phyloP scores from a whole-genome alignment of 805 yeast genomes.

The Nakazawaea sp. region DNA sequence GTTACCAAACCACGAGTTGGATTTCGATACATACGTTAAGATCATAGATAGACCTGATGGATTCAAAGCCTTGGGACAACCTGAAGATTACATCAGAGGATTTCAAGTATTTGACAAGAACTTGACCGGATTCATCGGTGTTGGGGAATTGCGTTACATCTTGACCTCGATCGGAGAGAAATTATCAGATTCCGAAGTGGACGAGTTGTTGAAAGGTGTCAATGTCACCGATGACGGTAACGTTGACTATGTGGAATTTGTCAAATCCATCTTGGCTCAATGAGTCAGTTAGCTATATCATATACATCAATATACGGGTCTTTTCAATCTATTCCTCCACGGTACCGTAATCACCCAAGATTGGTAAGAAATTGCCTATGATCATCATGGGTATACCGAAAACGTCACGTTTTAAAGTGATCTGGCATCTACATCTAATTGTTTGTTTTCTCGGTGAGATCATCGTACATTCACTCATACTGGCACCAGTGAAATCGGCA shows the following conservation, averaged over 20 bases:
- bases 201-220: slow-evolving; percentile 92
- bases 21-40: slow-evolving; percentile 69
- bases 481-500: slow-evolving; percentile 83
- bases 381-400: slow-evolving; percentile 98
- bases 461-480: slow-evolving; percentile 82
- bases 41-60: slow-evolving; percentile 84
- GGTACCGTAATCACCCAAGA: slow-evolving; percentile 27
- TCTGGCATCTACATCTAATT: slow-evolving; percentile 73
- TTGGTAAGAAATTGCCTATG: slow-evolving; percentile 87
- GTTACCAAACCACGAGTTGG: slow-evolving; percentile 36
- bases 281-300: slow-evolving; percentile 21
- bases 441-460: slow-evolving; percentile 47
- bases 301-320: background rate
- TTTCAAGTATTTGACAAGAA: slow-evolving; percentile 98
- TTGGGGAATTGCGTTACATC: slow-evolving; percentile 93
- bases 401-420: slow-evolving; percentile 93
- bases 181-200: slow-evolving; percentile 84
- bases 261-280: slow-evolving; percentile 88
- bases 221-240: slow-evolving; percentile 90
- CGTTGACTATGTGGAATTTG: slow-evolving; percentile 92
- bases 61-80: slow-evolving; percentile 80
- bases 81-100: slow-evolving; percentile 88
- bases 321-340: slow-evolving; percentile 6
- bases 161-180: slow-evolving; percentile 95
- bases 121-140: slow-evolving; percentile 91